Percentiles rank a stretch among this genome's conserved stretches.
Conservation (phyloP, 2,329 filamentous ascomycete genomes). For the Penicillium sp. region DNA sequence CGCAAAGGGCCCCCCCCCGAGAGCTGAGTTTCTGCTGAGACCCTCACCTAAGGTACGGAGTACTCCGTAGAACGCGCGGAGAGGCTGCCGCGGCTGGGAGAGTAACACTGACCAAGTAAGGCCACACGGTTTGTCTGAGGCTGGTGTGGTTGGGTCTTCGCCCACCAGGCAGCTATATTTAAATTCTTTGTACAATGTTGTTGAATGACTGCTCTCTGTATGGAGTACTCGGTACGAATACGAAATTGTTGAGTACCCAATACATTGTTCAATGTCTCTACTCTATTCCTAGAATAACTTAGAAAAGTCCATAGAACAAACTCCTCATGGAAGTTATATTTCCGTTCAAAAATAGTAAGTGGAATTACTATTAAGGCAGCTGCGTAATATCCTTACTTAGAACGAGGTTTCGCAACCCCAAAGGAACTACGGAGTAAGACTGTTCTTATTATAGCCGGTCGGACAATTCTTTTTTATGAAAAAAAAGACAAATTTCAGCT, state of each 20-base stretch:
- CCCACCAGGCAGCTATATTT: background rate
- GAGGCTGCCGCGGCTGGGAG: background rate
- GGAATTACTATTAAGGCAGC: background rate
- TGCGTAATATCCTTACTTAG: too few relatives aligned
- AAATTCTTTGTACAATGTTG: too few relatives aligned
- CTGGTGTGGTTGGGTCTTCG: background rate
- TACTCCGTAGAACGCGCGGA: background rate
- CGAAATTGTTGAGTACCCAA: too few relatives aligned
- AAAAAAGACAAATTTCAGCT: too few relatives aligned
- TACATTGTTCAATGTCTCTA: background rate
- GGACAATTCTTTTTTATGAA: background rate
- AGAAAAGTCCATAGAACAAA: background rate
- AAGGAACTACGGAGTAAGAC: background rate
- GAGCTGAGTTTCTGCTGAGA: background rate
- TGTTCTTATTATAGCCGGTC: background rate
- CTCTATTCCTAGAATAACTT: background rate
- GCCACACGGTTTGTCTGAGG: background rate
- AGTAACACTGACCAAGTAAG: background rate
- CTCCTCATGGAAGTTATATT: background rate
- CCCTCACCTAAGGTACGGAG: background rate
- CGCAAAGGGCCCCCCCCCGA: background rate
- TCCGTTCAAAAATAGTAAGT: background rate
- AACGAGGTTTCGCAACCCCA: background rate
- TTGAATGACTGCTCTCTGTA: too few relatives aligned
- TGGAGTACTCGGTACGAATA: too few relatives aligned